Base-by-base conservation (phyloP, 176 grass and related monocot genomes). In the Juncus effusus region DNA sequence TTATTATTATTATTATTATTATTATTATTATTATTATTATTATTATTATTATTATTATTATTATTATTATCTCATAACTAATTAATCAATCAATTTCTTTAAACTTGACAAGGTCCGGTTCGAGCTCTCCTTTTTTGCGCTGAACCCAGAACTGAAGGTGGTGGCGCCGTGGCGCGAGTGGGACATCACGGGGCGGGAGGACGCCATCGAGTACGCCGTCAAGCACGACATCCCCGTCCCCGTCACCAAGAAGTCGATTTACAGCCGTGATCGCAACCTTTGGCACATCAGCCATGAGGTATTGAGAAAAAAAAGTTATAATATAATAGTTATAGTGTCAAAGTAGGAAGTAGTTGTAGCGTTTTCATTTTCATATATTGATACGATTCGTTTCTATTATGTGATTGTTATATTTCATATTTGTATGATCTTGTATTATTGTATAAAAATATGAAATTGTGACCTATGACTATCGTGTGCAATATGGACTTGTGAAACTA, bases 281-380 rank as follows among this genome's bases (percentile, higher is more conserved):
- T 99, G 88, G 88, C 88, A 99, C 73, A 88, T 99, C 70, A 99
- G 94, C 73, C 94, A 99, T 78, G 94, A 99, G 94, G 94, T 99
- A 90, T 53, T 63, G 15, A 28, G 19, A 28, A 28, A 28, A 28
- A 28, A 28, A 28, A 28, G 19, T 28, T 12, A 7, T 36, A 28
- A 60, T 69, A 59, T 69, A 16, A 12, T 71, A 10, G 19, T 28
- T 28, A 28, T 28, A 28, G 19, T 28, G 19, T 28, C 19, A 28
- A 28, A 28, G 19, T 28, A 28, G 19, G 19, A 28, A 28, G 1
- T 28, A 28, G 19, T 28, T 28, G 19, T 28, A 28, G 19, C 19
- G 19, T 28, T 28, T 28, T 28, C 19, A 28, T 28, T 28, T 28
- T 28, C 19, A 28, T 28, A 28, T 28, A 28, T 28, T 28, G 19